phyloP scores from a whole-genome alignment of 129 eudicot species.

The Flaveria linearis region DNA sequence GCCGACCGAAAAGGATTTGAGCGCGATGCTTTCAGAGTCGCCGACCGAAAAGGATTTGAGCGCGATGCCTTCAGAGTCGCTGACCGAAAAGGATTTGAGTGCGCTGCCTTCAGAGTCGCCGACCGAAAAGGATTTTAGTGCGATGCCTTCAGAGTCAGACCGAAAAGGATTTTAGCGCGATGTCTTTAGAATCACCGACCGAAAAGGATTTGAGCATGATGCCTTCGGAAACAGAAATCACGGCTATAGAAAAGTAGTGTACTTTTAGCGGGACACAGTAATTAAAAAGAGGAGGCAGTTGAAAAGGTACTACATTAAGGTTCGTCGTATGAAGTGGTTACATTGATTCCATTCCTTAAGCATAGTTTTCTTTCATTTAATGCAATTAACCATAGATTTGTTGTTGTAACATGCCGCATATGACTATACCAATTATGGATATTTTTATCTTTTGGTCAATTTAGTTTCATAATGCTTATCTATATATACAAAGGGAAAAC shows the following conservation, averaged over 20 bases:
- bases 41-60: too few species aligned
- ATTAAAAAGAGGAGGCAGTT: neutral
- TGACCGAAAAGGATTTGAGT: too few species aligned
- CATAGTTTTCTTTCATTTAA: neutral
- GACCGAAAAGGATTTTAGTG: constrained; percentile 4
- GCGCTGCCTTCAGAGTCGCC: neutral
- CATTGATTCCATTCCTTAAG: neutral
- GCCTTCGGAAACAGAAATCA: constrained; percentile 5
- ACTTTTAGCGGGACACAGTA: neutral
- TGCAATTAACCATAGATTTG: too few species aligned
- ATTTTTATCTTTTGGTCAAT: neutral
- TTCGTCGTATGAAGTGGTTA: neutral
- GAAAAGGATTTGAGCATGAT: neutral
- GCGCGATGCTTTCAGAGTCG: too few species aligned
- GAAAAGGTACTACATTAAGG: constrained; percentile 6
- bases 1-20: too few species aligned
- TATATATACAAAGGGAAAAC: too few species aligned
- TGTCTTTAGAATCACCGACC: too few species aligned
- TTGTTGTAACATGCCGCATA: too few species aligned
- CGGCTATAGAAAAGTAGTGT: constrained; percentile 4
- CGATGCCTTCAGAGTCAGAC: too few species aligned
- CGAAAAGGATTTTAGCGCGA: too few species aligned
- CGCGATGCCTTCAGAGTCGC: too few species aligned
- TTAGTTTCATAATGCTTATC: too few species aligned
- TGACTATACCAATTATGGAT: neutral